These are phyloP conservation scores for Trichoderma asperelloides DNA, from an alignment of 495 filamentous ascomycete genomes.

Conservation along the genomic window DNA sequence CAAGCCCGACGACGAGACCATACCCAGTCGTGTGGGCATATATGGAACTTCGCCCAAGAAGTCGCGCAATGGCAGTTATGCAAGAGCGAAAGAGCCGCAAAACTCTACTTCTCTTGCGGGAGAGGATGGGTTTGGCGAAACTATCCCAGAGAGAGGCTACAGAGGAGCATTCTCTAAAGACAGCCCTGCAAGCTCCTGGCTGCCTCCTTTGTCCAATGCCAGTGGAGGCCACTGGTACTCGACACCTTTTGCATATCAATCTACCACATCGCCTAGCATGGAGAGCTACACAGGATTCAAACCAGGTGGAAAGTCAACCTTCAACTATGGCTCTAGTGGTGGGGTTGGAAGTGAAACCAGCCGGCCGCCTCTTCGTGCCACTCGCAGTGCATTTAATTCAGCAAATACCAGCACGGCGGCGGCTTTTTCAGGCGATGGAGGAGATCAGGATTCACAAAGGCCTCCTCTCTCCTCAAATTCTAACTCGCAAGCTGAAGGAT, in stretches of 20 bases:
- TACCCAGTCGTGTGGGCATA: conserved; percentile 2
- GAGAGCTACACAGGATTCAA: background rate
- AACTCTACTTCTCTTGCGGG: background rate
- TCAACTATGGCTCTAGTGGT: background rate
- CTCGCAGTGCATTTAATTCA: background rate
- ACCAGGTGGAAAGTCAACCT: background rate
- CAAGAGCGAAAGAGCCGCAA: background rate
- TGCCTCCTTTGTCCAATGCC: background rate
- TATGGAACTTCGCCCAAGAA: background rate
- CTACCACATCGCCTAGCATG: background rate
- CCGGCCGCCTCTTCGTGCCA: background rate
- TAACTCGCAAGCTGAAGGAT: background rate
- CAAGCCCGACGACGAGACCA: conserved; percentile 2
- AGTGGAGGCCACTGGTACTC: background rate
- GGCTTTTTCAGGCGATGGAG: background rate
- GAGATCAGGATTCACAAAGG: background rate
- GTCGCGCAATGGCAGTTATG: background rate
- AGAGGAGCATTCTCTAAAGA: background rate
- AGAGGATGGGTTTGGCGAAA: background rate
- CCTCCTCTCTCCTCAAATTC: background rate
- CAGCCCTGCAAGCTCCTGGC: background rate
- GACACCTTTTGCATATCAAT: background rate
- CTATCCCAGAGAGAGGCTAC: background rate
- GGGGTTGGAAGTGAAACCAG: background rate
- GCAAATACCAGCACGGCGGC: background rate